Conservation (phyloP, 176 grass and related monocot genomes). For the Bothriochloa decipiens region DNA sequence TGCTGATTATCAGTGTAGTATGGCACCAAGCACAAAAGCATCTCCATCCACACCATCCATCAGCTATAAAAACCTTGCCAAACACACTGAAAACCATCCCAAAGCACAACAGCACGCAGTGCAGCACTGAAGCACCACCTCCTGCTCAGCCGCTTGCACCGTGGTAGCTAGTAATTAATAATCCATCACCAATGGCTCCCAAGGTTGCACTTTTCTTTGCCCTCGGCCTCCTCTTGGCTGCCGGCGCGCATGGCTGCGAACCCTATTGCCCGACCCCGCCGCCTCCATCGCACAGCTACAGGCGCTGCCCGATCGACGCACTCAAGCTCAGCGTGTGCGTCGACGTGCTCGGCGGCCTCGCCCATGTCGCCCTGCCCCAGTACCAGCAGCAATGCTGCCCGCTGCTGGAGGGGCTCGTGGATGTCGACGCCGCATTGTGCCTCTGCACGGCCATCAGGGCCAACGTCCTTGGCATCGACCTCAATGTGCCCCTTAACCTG, state of each 20-base stretch:
- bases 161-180: background rate
- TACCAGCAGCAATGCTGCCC: conserved; percentile 30
- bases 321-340: conserved; percentile 53
- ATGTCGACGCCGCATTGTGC: conserved; percentile 28
- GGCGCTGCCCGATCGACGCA: conserved; percentile 47
- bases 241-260: conserved; percentile 1
- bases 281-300: background rate
- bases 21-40: too few relatives aligned
- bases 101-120: conserved; percentile 1
- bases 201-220: conserved; percentile 12
- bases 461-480: background rate
- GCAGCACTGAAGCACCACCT: background rate
- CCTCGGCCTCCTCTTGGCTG: conserved; percentile 28
- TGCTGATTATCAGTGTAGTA: too few relatives aligned
- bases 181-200: conserved; percentile 4
- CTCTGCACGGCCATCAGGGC: conserved; percentile 11
- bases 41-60: too few relatives aligned
- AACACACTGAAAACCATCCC: background rate
- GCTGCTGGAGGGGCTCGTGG: background rate
- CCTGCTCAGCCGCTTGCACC: background rate
- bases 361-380: too few relatives aligned
- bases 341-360: conserved; percentile 21
- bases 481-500: background rate
- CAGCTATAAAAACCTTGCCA: conserved; percentile 5
- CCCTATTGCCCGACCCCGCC: conserved; percentile 8